Evolutionary conservation across 2,329 filamentous ascomycete genomes (phyloP).

Genomic region (Colletotrichum agaves): DNA sequence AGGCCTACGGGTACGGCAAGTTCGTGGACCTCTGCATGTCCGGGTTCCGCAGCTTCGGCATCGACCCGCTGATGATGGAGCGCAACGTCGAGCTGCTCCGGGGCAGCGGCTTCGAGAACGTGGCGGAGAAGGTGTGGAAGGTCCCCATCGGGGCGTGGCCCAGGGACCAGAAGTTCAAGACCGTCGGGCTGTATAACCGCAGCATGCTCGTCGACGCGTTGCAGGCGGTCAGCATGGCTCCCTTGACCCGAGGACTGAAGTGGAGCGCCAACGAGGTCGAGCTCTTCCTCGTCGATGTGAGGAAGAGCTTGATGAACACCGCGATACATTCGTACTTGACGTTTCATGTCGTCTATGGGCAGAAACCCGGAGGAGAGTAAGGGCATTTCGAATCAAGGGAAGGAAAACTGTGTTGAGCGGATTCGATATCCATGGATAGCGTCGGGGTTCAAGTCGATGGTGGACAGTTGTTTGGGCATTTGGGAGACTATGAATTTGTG

Average conservation of each 20-base stretch:
- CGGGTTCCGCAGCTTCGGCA: conserved; percentile 56
- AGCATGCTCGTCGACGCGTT: conserved; percentile 29
- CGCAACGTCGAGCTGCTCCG: conserved; percentile 61
- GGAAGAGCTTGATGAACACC: conserved; percentile 57
- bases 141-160: conserved; percentile 41
- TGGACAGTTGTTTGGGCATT: too few species aligned
- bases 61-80: conserved; percentile 63
- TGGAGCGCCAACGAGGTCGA: conserved; percentile 47
- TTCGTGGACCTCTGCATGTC: conserved; percentile 63
- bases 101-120: conserved; percentile 39
- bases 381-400: too few species aligned
- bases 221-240: conserved; percentile 46
- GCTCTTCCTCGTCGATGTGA: conserved; percentile 60
- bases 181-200: conserved; percentile 40
- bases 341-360: conserved; percentile 61
- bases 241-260: conserved; percentile 53
- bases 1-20: conserved; percentile 57
- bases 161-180: conserved; percentile 35
- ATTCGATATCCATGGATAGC: too few species aligned
- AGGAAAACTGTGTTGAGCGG: too few species aligned
- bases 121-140: conserved; percentile 39
- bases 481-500: too few species aligned
- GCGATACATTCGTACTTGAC: conserved; percentile 60
- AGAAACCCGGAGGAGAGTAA: conserved; percentile 52
- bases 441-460: too few species aligned